Conservation (phyloP, 306 rosid genomes). For the Astragalus membranaceus region DNA sequence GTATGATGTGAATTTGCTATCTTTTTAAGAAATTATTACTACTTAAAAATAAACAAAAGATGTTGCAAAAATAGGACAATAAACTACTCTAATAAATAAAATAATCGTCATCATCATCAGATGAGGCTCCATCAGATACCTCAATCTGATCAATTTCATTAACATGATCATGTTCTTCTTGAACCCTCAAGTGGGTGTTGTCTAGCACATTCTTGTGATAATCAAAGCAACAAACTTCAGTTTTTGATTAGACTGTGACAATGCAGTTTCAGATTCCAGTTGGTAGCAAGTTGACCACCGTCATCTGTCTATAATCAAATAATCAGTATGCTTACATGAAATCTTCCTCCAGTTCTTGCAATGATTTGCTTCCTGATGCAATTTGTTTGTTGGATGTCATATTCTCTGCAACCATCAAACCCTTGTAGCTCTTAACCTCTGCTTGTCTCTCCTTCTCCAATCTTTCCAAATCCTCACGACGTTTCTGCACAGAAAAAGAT, state of each 20-base stretch:
- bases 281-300: conserved; percentile 23
- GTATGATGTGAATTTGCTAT: no score
- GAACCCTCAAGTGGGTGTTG: no score
- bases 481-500: conserved; percentile 50
- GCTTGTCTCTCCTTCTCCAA: conserved; percentile 84
- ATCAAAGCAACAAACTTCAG: conserved; percentile 8
- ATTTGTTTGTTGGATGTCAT: conserved; percentile 90
- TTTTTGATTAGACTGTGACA: conserved; percentile 11
- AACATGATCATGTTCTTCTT: no score
- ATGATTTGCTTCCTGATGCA: conserved; percentile 71
- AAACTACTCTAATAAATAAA: no score
- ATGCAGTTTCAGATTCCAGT: conserved; percentile 22
- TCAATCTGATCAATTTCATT: no score
- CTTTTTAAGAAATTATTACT: no score
- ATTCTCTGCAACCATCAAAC: conserved; percentile 87
- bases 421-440: conserved; percentile 90
- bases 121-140: no score
- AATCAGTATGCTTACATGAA: conserved; percentile 66
- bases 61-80: no score
- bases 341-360: conserved; percentile 95
- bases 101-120: no score
- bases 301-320: conserved; percentile 23
- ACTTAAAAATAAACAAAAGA: no score
- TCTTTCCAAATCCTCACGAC: conserved; percentile 84
- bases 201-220: neutral